A percentile compares a stretch with the other conserved stretches of the same genome.
These are phyloP conservation scores for Cadophora sp. DNA, from an alignment of 2,329 filamentous ascomycete genomes.

Conservation along the genomic window DNA sequence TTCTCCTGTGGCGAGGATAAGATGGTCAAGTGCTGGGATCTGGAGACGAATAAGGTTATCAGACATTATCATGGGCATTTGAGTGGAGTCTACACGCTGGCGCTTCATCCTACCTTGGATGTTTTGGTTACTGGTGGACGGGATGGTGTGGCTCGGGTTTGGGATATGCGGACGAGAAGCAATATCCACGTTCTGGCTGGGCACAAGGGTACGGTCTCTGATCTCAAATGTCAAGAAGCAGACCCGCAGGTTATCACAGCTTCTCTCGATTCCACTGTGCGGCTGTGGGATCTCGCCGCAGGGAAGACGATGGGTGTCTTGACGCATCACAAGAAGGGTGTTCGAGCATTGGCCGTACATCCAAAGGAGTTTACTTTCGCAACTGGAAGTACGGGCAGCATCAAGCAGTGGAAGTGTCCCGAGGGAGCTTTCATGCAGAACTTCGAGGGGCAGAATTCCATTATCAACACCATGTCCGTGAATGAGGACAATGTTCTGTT, in stretches of 20 bases:
- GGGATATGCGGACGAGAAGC: slow-evolving; percentile 97
- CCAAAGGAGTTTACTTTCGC: slow-evolving; percentile 97
- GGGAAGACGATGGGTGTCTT: slow-evolving; percentile 96
- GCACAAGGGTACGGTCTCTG: slow-evolving; percentile 88
- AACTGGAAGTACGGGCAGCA: slow-evolving; percentile 86
- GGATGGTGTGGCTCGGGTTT: slow-evolving; percentile 92
- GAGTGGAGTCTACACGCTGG: slow-evolving; percentile 91
- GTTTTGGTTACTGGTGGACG: slow-evolving; percentile 93
- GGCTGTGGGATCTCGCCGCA: slow-evolving; percentile 94
- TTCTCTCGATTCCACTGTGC: slow-evolving; percentile 90
- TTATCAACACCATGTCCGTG: slow-evolving; percentile 92
- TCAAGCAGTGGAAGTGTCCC: slow-evolving; percentile 99
- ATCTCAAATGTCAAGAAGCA: slow-evolving; percentile 91
- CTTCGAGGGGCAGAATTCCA: slow-evolving; percentile 94
- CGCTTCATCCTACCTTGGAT: slow-evolving; percentile 93
- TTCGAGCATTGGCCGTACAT: slow-evolving; percentile 82
- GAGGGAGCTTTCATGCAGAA: slow-evolving; percentile 99
- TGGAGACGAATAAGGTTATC: slow-evolving; percentile 99
- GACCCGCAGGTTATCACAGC: slow-evolving; percentile 94
- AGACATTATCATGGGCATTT: slow-evolving; percentile 97
- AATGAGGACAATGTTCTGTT: slow-evolving; percentile 97
- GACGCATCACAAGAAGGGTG: slow-evolving; percentile 98
- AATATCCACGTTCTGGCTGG: slow-evolving; percentile 94
- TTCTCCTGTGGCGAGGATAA: slow-evolving; percentile 99
- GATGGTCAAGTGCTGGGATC: slow-evolving; percentile 99